Conservation (phyloP, 352 stramenopile species). For the Salisapilia sapeloensis region DNA sequence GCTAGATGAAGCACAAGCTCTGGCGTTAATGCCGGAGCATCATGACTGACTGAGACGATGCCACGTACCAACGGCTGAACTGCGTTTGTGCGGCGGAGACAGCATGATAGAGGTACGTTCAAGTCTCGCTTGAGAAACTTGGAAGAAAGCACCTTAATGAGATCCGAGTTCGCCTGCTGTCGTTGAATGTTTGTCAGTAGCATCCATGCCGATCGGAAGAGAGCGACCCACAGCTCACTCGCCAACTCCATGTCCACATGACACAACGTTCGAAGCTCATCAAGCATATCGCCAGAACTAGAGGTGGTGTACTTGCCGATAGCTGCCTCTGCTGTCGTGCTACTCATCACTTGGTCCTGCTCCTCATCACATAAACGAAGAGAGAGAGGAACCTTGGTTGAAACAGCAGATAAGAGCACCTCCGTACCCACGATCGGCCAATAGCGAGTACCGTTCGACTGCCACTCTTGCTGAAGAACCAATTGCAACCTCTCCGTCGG, state of each 20-base stretch:
- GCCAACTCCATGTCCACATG: slow-evolving; percentile 77
- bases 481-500: slow-evolving; percentile 40
- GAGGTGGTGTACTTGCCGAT: not conserved
- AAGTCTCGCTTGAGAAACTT: slow-evolving; percentile 82
- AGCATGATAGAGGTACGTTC: slow-evolving; percentile 34
- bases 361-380: too few relatives aligned
- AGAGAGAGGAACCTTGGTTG: too few relatives aligned
- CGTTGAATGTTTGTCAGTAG: slow-evolving; percentile 30
- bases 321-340: not conserved
- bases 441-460: slow-evolving; percentile 69
- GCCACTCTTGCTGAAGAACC: slow-evolving; percentile 72
- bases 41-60: slow-evolving; percentile 36
- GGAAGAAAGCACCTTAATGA: slow-evolving; percentile 67
- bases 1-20: slow-evolving; percentile 74
- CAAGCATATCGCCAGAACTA: slow-evolving; percentile 14
- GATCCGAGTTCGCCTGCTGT: slow-evolving; percentile 25
- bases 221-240: slow-evolving; percentile 62
- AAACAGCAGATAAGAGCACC: slow-evolving; percentile 36
- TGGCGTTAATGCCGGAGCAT: slow-evolving; percentile 52
- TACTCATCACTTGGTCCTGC: too few relatives aligned
- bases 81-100: slow-evolving; percentile 51
- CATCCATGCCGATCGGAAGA: slow-evolving; percentile 48
- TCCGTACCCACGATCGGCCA: slow-evolving; percentile 73
- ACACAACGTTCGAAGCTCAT: slow-evolving; percentile 40
- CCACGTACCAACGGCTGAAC: slow-evolving; percentile 73